A percentile compares a stretch with the other conserved stretches of the same genome.
phyloP scores from a whole-genome alignment of 2,329 filamentous ascomycete genomes.

The Pyrenochaeta sp. region DNA sequence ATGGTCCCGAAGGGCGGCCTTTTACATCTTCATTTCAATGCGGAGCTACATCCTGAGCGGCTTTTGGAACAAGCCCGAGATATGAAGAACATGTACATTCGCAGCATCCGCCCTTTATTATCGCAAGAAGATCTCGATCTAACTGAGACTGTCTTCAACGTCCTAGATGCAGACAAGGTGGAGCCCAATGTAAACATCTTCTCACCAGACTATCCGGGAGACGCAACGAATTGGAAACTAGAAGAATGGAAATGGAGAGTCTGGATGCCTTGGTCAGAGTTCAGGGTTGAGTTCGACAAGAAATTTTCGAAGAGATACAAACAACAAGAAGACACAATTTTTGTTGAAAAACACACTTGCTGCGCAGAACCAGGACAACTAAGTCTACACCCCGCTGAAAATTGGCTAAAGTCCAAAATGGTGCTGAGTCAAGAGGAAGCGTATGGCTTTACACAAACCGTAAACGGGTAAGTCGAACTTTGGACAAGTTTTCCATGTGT shows the following conservation, averaged over 20 bases:
- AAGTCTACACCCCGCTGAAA: constrained; percentile 40
- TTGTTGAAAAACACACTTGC: constrained; percentile 11
- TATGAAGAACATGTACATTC: constrained; percentile 72
- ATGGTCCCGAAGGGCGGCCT: constrained; percentile 76
- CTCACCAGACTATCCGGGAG: constrained; percentile 55
- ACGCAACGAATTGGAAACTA: constrained; percentile 30
- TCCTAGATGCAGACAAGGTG: constrained; percentile 49
- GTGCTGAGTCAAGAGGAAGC: constrained; percentile 69
- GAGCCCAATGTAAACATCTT: constrained; percentile 56
- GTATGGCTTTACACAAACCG: constrained; percentile 59
- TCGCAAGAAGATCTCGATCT: constrained; percentile 54
- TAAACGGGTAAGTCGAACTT: constrained; percentile 59
- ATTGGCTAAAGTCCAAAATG: constrained; percentile 70
- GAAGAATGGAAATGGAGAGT: constrained; percentile 16
- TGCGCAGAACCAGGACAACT: constrained; percentile 24
- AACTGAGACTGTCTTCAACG: constrained; percentile 71
- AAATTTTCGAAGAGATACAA: constrained; percentile 20
- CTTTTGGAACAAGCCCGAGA: constrained; percentile 64
- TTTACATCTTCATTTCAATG: constrained; percentile 80
- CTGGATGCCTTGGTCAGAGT: constrained; percentile 59
- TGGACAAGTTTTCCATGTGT: not conserved
- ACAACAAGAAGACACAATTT: constrained; percentile 8
- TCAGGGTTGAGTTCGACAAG: constrained; percentile 53
- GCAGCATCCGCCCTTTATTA: constrained; percentile 64
- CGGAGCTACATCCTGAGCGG: constrained; percentile 70